Base-by-base conservation (phyloP, 805 yeast species). In the Wickerhamomyces alni region DNA sequence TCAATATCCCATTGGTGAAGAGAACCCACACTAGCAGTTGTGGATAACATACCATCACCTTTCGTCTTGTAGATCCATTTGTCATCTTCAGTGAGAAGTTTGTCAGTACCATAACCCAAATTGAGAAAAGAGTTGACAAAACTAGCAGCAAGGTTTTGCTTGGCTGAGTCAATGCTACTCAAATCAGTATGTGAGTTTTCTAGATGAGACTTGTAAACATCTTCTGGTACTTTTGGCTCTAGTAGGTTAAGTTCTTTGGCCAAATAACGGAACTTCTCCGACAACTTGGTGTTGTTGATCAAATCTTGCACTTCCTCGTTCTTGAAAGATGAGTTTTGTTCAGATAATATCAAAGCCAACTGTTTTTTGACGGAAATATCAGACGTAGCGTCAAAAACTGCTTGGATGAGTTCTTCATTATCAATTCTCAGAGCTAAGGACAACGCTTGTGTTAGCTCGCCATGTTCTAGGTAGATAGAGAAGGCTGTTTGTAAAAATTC, bases 181-280 rank as follows among this genome's bases (percentile, higher is more conserved):
- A 9, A 13, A 21, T 9, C 6, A 82, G 80, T 39, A 44, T 79
- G 71, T 3, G 77, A 62, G 48, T 76, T 80, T 57, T 93, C 98
- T 50, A 91, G 71, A 59, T 91, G 96, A 22, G 88, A 80, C 62
- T 89, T 88, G 65, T 88, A 88, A 42, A 93, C 77, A 62, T 93
- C 99, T 62, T 88, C 96, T 11, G 99, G 99, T 22, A 85, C 83
- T 60, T 87, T 87, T 38, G 98, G 95, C 36, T 84, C 88, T 51
- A 85, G 70, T 51, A 93, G 69, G 59, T 93, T 91, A 58, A 93
- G 76, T 63, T 91, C 98, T 57, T 86, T 82, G 18, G 80, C 84
- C 40, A 93, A 70, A 61, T 87, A 87, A 35, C 72, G 67, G 67
- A 77, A 93, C 64, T 84, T 84, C 57, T 85, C 91, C 31, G 85